Evolutionary conservation across 1,139 yeast species (phyloP).

Genomic region (Zygosaccharomyces sapae): DNA sequence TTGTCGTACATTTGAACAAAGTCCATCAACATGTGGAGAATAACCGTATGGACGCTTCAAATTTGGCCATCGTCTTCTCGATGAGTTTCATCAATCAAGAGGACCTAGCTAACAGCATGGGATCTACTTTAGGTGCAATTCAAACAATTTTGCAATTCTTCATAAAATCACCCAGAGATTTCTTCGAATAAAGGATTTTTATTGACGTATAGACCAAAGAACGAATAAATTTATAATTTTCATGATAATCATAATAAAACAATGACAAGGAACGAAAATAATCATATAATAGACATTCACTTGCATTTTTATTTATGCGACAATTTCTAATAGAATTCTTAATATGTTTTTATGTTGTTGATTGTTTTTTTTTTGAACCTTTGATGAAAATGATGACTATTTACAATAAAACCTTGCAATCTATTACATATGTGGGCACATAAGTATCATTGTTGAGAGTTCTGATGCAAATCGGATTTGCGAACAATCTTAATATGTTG

Average conservation of each 20-base stretch:
- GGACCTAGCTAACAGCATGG: slow-evolving; percentile 41
- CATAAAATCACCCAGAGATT: slow-evolving; percentile 37
- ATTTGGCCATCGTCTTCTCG: slow-evolving; percentile 71
- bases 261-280: neutral
- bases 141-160: slow-evolving; percentile 40
- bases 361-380: neutral
- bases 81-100: slow-evolving; percentile 51
- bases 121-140: slow-evolving; percentile 41
- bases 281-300: neutral
- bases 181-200: slow-evolving; percentile 14
- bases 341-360: no score
- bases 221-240: neutral
- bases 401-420: neutral
- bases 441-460: slow-evolving; percentile 3
- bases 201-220: neutral
- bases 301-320: neutral
- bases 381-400: neutral
- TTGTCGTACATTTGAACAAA: slow-evolving; percentile 63
- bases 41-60: slow-evolving; percentile 76
- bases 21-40: slow-evolving; percentile 56
- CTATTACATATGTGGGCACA: neutral
- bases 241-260: neutral
- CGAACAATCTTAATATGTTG: slow-evolving; percentile 37
- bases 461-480: slow-evolving; percentile 30
- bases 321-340: neutral